phyloP scores from a whole-genome alignment of 108 stramenopile species.

The Aurantiochytrium sp. region DNA sequence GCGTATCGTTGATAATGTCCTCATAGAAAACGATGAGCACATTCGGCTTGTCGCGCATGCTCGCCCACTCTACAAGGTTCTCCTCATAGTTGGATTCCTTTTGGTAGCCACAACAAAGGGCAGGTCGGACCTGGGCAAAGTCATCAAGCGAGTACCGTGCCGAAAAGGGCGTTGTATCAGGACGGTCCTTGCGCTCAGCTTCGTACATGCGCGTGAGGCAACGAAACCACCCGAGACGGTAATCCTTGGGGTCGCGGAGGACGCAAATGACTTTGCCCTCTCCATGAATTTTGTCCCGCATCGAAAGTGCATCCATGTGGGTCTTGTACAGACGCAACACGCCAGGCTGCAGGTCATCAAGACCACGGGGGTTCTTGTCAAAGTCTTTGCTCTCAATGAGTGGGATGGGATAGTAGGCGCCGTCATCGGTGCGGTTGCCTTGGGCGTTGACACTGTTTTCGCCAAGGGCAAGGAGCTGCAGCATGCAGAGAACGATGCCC shows the following conservation, averaged over 20 bases:
- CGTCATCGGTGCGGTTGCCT: background rate
- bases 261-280: background rate
- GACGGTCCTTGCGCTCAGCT: background rate
- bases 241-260: slow-evolving; percentile 1
- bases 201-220: background rate
- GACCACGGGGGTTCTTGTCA: background rate
- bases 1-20: slow-evolving; percentile 4
- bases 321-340: background rate
- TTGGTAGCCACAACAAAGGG: background rate
- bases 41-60: background rate
- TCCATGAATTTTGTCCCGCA: background rate
- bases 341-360: background rate
- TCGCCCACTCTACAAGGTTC: background rate
- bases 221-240: background rate
- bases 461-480: background rate
- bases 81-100: background rate
- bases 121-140: background rate
- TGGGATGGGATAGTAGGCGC: background rate
- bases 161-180: background rate
- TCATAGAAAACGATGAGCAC: background rate
- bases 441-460: background rate
- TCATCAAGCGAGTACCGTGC: background rate
- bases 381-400: background rate
- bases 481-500: slow-evolving; percentile 6
- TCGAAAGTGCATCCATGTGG: background rate